phyloP scores from a whole-genome alignment of 148 eudicot species.

The Nepenthes mirabilis region DNA sequence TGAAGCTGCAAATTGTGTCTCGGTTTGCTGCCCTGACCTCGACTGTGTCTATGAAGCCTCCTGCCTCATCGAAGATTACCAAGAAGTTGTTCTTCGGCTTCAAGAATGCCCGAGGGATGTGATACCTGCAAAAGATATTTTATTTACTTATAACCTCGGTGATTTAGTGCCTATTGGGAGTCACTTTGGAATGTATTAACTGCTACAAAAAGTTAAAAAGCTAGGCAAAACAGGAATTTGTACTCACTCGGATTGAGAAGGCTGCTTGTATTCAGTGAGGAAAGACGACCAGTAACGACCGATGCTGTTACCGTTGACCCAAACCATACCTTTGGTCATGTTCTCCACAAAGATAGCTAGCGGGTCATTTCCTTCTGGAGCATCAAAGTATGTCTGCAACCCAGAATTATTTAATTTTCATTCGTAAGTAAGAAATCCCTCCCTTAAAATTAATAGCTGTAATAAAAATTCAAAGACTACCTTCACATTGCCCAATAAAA shows the following conservation, averaged over 20 bases:
- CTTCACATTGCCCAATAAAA: background rate
- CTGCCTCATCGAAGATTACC: constrained; percentile 46
- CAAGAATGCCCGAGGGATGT: constrained; percentile 41
- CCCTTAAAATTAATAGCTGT: too few species aligned
- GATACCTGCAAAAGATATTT: constrained; percentile 27
- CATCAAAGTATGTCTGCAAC: constrained; percentile 38
- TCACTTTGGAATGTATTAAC: background rate
- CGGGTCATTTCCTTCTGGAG: constrained; percentile 37
- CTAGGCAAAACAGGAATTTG: background rate
- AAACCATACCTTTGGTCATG: constrained; percentile 49
- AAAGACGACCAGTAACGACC: constrained; percentile 54
- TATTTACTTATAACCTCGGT: background rate
- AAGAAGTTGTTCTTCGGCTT: constrained; percentile 35
- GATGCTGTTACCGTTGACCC: constrained; percentile 50
- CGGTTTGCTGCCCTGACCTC: constrained; percentile 27
- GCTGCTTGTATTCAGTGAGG: constrained; percentile 29
- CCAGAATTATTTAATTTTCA: background rate
- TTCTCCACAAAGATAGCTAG: constrained; percentile 24
- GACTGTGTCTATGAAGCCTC: constrained; percentile 25
- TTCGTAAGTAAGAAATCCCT: background rate
- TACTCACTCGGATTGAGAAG: constrained; percentile 21
- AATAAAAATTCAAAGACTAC: background rate
- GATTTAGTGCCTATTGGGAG: background rate
- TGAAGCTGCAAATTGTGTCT: constrained; percentile 35
- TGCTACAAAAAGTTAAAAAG: background rate